Evolutionary conservation across 169 alveolate genomes (phyloP), one percentile per base, ranked within the genome.

Genomic region (Plasmodium knowlesi): DNA sequence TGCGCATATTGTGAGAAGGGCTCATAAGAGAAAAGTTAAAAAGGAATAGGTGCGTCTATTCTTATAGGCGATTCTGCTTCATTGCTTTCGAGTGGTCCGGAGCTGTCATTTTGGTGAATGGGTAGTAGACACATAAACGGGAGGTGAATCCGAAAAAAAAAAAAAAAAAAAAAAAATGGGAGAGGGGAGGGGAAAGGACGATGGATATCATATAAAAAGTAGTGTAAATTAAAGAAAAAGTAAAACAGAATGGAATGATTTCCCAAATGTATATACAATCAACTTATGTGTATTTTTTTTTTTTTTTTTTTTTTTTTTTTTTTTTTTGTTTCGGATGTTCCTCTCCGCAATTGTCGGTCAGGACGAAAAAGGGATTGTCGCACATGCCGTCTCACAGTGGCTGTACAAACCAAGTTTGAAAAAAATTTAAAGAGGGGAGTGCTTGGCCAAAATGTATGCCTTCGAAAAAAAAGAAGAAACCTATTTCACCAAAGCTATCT

Each of bases 401-500:
- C 12, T 50, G 25, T 50, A 50, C 22, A 50, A 50, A 50, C 61
- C 61, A 0, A 50, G 34, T 10, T 67, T n/a, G n/a, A n/a, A 5
- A 67, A 10, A 19, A 67, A 3, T 5, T 67, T 67, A 22, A 67
- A 67, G 5, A 39, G 37, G 76, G 34, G 19, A 67, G 25, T n/a
- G n/a, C 37, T 67, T 67, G 19, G 76, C 19, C 67, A 84, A 71
- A 54, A 86, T 86, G 93, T 86, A 57, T 39, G 34, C 83, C 5
- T 61, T 67, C 16, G 90, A 89, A 80, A 81, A 89, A 46, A 81
- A 79, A 32, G 82, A 57, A 50, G 94, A 89, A 30, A 70, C 78
- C 9, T 89, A 89, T 41, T 70, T 89, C 50, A 71, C 94, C 5
- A 89, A 89, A 70, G 94, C 94, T 16, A 57, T 89, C 19, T 89